Evolutionary conservation across 192 early-diverging fungal genomes (phyloP).

Genomic region (Umbelopsis sp.): DNA sequence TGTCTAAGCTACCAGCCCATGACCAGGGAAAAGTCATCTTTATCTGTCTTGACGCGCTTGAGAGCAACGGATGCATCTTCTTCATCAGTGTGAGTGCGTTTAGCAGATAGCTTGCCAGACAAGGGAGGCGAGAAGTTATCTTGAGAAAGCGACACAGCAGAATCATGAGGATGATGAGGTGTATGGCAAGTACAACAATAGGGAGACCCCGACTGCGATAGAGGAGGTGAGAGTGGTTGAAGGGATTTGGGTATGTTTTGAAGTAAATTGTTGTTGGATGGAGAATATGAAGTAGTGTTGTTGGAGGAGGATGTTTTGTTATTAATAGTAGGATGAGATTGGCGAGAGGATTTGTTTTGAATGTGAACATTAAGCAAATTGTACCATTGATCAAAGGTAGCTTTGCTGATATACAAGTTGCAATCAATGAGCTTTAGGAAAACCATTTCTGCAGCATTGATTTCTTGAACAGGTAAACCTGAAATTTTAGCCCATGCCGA

Average conservation of each 20-base stretch:
- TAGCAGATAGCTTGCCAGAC: slow-evolving; percentile 11
- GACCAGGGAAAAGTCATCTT: not conserved
- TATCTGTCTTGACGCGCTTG: not conserved
- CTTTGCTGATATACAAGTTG: slow-evolving; percentile 63
- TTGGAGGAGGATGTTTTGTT: not conserved
- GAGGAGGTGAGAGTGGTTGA: slow-evolving; percentile 2
- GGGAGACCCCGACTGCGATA: not conserved
- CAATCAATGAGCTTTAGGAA: slow-evolving; percentile 85
- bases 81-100: not conserved
- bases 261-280: not conserved
- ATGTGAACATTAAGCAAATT: slow-evolving; percentile 28
- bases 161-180: not conserved
- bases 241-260: not conserved
- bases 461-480: slow-evolving; percentile 75
- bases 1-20: slow-evolving; percentile 7
- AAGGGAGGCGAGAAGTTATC: slow-evolving; percentile 20
- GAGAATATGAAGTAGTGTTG: not conserved
- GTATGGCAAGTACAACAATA: not conserved
- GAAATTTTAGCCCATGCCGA: slow-evolving; percentile 92
- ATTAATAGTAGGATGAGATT: not conserved
- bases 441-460: slow-evolving; percentile 81
- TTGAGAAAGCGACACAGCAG: not conserved
- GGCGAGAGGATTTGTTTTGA: slow-evolving; percentile 2
- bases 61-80: not conserved
- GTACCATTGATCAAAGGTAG: slow-evolving; percentile 44